These are phyloP conservation scores for Fusarium sp. DNA, from an alignment of 2,329 filamentous ascomycete genomes.

Conservation along the genomic window DNA sequence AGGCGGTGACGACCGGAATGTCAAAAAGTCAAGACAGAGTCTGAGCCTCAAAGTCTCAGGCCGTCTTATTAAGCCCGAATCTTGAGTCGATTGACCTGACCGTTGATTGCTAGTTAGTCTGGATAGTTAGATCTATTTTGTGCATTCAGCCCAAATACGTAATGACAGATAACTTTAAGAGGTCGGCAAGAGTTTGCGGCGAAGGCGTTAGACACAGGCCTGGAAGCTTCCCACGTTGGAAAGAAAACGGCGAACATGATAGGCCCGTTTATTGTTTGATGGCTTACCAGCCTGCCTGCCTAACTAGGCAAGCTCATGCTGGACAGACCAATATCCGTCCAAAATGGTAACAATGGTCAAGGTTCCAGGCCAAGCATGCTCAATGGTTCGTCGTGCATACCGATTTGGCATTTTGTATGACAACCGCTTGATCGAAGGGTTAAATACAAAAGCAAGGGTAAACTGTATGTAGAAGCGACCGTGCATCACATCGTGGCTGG, in stretches of 20 bases:
- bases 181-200: neutral
- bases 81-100: conserved; percentile 7
- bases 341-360: conserved; percentile 7
- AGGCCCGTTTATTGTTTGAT: conserved; percentile 9
- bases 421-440: neutral
- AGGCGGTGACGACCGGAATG: conserved; percentile 26
- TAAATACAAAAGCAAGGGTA: neutral
- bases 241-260: conserved; percentile 6
- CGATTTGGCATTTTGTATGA: neutral
- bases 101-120: conserved; percentile 7
- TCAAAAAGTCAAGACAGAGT: neutral
- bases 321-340: conserved; percentile 9
- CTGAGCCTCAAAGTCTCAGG: conserved; percentile 18
- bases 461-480: neutral
- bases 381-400: conserved; percentile 1
- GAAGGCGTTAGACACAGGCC: neutral
- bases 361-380: conserved; percentile 10
- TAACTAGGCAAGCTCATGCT: conserved; percentile 15
- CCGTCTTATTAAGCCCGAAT: conserved; percentile 10
- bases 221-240: neutral
- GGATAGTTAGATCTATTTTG: neutral
- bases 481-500: neutral
- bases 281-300: conserved; percentile 4
- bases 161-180: conserved; percentile 5
- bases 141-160: neutral